Base-by-base conservation (phyloP, 2,329 filamentous ascomycete species). In the Talaromyces sp. region DNA sequence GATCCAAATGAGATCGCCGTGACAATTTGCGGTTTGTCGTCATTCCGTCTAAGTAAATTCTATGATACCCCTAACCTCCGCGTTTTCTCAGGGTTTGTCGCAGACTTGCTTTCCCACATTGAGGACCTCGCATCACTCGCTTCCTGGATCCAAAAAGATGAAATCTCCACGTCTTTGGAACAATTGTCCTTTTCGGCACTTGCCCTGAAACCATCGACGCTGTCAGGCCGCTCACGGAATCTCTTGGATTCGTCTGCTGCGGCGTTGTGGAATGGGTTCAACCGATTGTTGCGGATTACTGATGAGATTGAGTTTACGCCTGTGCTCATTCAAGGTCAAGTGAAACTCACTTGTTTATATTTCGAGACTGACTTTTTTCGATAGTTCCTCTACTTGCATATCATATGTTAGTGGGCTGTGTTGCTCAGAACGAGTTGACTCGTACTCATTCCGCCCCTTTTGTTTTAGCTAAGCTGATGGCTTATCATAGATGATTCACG, bases 351-450 rank as follows among this genome's bases (percentile, higher is more conserved):
- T 2, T 9, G 9, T 48, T n/a, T 27, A 12, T 5, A 29, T 24
- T 29, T 8, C 6, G 10, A 8, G 35, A 14, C 32, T 60, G n/a
- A 52, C 27, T 11, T 38, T 3, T 26, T 19, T 46, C n/a, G 31
- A 29, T 56, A 70, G 73, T 81, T 5, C 80, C 81, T 43, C 75
- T 78, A 5, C 81, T 92, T 65, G 83, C 89, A 0, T 91, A 90
- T 67, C 75, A 87, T 14, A 73, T 93, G 59, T 77, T 96, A 14
- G 85, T 88, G 50, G 76, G 83, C 50, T 83, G 83, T 60, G 60
- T 65, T 17, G n/a, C 19, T 58, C 64, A 17, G 63, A 24, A 57
- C 24, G 63, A 61, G 4, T 14, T 10, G 12, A 51, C 24, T 19
- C 38, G 56, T 57, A 57, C n/a, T 54, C n/a, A n/a, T n/a, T 5